These are phyloP conservation scores for Saturnispora saitoi DNA, from an alignment of 805 yeast species.

Conservation along the genomic window DNA sequence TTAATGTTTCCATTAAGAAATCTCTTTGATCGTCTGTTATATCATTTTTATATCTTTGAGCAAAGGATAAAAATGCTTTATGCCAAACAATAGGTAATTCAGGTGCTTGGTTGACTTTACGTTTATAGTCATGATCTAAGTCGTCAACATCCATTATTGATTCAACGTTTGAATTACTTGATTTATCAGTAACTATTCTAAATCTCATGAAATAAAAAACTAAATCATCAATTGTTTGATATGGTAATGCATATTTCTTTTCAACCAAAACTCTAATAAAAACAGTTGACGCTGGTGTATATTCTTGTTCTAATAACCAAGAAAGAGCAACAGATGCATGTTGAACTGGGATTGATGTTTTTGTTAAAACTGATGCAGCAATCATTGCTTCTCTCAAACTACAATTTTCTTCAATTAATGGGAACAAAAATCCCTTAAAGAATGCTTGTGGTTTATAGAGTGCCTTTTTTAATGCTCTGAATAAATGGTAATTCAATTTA, in stretches of 20 bases:
- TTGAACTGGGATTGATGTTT: constrained; percentile 85
- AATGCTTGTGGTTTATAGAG: constrained; percentile 96
- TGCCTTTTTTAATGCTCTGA: constrained; percentile 85
- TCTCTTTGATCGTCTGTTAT: constrained; percentile 98
- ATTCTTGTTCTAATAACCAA: constrained; percentile 73
- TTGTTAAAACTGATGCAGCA: constrained; percentile 83
- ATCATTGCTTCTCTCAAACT: constrained; percentile 90
- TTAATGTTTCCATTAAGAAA: constrained; percentile 79
- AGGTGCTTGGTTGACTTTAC: constrained; percentile 32
- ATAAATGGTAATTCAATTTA: constrained; percentile 82
- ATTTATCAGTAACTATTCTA: constrained; percentile 46
- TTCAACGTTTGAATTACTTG: constrained; percentile 4
- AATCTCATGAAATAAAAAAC: constrained; percentile 93
- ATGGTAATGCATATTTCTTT: constrained; percentile 93
- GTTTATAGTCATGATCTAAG: constrained; percentile 26
- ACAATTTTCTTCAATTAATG: constrained; percentile 82
- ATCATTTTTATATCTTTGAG: constrained; percentile 94
- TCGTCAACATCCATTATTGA: constrained; percentile 23
- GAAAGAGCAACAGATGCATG: constrained; percentile 95
- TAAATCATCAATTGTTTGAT: constrained; percentile 88
- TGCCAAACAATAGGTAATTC: constrained; percentile 95
- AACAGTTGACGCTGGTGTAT: constrained; percentile 80
- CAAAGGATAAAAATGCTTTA: constrained; percentile 87
- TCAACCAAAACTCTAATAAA: constrained; percentile 85
- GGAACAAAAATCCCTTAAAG: constrained; percentile 92